A percentile compares a stretch with the other conserved stretches of the same genome.
Evolutionary conservation across 441 rosid genomes (phyloP).

Genomic region (Populus tomentosa): DNA sequence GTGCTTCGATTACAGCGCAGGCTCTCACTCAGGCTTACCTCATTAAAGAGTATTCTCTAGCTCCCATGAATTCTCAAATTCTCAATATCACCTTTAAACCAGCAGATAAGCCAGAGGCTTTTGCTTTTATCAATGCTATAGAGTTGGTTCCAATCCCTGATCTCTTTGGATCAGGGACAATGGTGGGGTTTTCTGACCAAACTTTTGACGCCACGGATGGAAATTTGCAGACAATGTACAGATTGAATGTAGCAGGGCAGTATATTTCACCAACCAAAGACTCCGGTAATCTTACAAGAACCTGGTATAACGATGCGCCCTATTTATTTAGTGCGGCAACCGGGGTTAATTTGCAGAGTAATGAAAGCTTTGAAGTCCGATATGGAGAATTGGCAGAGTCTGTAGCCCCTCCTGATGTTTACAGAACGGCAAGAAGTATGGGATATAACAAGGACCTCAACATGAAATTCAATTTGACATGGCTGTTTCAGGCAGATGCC

Average conservation of each 20-base stretch:
- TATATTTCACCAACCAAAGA: slow-evolving; percentile 43
- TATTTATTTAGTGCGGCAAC: slow-evolving; percentile 36
- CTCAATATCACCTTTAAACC: slow-evolving; percentile 47
- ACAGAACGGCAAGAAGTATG: slow-evolving; percentile 51
- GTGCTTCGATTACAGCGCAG: slow-evolving; percentile 54
- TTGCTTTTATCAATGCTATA: slow-evolving; percentile 66
- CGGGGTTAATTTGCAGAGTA: slow-evolving; percentile 31
- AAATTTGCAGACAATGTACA: slow-evolving; percentile 48
- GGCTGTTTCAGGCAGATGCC: slow-evolving; percentile 57
- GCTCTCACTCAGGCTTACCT: slow-evolving; percentile 57
- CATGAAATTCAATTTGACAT: slow-evolving; percentile 47
- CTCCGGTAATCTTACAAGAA: slow-evolving; percentile 43
- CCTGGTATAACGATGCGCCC: slow-evolving; percentile 58
- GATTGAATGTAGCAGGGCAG: slow-evolving; percentile 63
- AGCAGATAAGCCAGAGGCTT: slow-evolving; percentile 30
- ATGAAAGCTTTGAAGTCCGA: slow-evolving; percentile 14
- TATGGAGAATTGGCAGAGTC: slow-evolving; percentile 31
- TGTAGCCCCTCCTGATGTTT: slow-evolving; percentile 53
- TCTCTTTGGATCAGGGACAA: slow-evolving; percentile 32
- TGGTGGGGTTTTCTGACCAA: slow-evolving; percentile 42
- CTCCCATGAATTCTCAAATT: slow-evolving; percentile 24
- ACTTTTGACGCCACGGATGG: slow-evolving; percentile 22
- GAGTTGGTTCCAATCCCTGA: slow-evolving; percentile 50
- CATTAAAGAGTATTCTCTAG: slow-evolving; percentile 48
- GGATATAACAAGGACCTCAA: slow-evolving; percentile 33